Evolutionary conservation across 208 protist species (phyloP).

Genomic region (Wallacemonas rigidus): DNA sequence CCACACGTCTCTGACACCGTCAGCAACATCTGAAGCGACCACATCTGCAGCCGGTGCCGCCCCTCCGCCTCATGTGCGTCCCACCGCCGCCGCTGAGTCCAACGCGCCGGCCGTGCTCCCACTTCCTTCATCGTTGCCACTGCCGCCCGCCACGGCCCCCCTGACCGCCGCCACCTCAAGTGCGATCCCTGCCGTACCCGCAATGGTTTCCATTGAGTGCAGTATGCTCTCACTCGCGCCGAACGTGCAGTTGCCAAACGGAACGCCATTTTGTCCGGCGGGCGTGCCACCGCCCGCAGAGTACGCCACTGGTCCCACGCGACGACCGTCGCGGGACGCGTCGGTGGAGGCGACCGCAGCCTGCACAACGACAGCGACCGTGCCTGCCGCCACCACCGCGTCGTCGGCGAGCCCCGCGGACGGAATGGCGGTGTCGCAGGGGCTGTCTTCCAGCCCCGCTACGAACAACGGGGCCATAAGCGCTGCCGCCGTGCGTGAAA

Average conservation of each 20-base stretch:
- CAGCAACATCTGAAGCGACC: conserved; percentile 24
- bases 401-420: not conserved
- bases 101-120: not conserved
- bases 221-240: conserved; percentile 44
- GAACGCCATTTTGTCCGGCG: conserved; percentile 58
- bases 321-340: too few relatives aligned
- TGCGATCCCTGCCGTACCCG: not conserved
- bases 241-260: conserved; percentile 47
- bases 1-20: conserved; percentile 20
- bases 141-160: conserved; percentile 9
- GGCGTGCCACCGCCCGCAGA: conserved; percentile 48
- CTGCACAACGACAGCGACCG: not conserved
- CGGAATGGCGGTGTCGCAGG: too few relatives aligned
- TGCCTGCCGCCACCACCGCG: not conserved
- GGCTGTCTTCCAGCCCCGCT: too few relatives aligned
- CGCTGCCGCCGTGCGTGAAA: not conserved
- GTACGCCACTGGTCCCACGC: conserved; percentile 25
- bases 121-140: not conserved
- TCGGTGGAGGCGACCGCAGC: not conserved
- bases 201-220: conserved; percentile 32
- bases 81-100: not conserved
- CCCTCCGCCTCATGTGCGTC: conserved; percentile 1
- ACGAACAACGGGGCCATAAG: not conserved
- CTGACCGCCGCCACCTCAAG: not conserved
- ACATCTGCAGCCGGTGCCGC: not conserved